Base-by-base conservation (phyloP, 345 rosid species). In the Jatropha curcas region DNA sequence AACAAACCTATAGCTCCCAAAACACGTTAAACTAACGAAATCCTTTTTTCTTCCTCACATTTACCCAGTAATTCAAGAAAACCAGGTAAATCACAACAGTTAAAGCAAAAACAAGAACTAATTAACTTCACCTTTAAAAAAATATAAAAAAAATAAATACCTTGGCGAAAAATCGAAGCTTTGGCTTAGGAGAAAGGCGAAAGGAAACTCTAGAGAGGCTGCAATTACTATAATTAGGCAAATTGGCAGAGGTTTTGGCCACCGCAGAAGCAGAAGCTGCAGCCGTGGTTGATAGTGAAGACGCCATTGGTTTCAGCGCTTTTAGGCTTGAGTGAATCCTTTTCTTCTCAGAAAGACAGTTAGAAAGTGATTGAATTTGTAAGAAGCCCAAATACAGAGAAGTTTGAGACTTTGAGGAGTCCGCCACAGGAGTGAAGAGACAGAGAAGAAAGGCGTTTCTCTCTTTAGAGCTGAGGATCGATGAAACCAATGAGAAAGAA, bases 161-260 rank as follows among this genome's bases (percentile, higher is more conserved):
- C 93, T 83, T 82, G 74, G 86, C 52, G 70, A 79, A 77, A 65
- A 88, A 77, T 22, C 78, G 83, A 72, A 82, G 82, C 76, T 81
- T 83, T 19, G 86, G 83, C 45, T 58, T 78, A 7, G 81, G 51
- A 43, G 90, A 76, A 83, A 82, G 83, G 66, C 77, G 86, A 75
- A 81, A 88, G 46, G 85, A 82, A 60, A 85, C 74, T 37, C 60
- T 75, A 69, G 85, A 72, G 59, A 64, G 70, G 0, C 57, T 34
- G 35, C 75, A 67, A 30, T 65, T 79, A 33, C 19, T 48, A 62
- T 56, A 74, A 71, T 22, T 75, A 67, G 80, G 77, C 56, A 76
- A 78, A 46, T 30, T 45, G 39, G 82, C 71, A n/a, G 84, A 50
- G 37, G 68, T 60, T 82, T 82, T 87, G 31, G 73, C 39, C 48